Evolutionary conservation across 495 filamentous ascomycete genomes (phyloP).

Genomic region (Clavariopsis aquatica): DNA sequence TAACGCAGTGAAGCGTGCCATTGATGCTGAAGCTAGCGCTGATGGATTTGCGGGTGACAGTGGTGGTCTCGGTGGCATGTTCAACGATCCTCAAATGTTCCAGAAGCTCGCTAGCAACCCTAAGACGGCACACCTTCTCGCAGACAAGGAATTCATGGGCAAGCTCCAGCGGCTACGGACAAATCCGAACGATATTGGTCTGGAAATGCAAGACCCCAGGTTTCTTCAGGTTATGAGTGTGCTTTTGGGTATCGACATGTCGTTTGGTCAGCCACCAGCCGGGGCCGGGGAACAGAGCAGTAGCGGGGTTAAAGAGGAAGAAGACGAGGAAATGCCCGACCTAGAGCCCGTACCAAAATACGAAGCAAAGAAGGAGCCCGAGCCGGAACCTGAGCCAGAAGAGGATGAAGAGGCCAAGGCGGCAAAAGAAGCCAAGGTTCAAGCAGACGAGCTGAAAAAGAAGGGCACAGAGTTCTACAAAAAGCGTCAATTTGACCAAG

Average conservation of each 20-base stretch:
- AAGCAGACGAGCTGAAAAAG: slow-evolving; percentile 91
- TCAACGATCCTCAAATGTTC: slow-evolving; percentile 85
- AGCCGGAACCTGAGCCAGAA: slow-evolving; percentile 63
- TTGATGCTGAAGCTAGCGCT: slow-evolving; percentile 72
- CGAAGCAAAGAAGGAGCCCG: slow-evolving; percentile 56
- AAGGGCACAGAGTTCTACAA: slow-evolving; percentile 96
- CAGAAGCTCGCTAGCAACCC: slow-evolving; percentile 91
- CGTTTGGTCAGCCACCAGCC: slow-evolving; percentile 61
- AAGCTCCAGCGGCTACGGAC: slow-evolving; percentile 79
- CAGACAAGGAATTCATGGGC: slow-evolving; percentile 82
- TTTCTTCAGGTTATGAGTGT: slow-evolving; percentile 95
- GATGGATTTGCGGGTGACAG: slow-evolving; percentile 63
- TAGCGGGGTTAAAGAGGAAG: slow-evolving; percentile 58
- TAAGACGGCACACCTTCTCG: slow-evolving; percentile 84
- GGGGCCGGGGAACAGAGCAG: slow-evolving; percentile 50
- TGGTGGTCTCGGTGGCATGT: slow-evolving; percentile 82
- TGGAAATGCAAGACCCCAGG: slow-evolving; percentile 81
- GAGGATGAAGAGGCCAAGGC: slow-evolving; percentile 79
- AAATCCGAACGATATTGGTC: slow-evolving; percentile 77
- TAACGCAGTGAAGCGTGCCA: slow-evolving; percentile 80
- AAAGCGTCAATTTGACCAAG: slow-evolving; percentile 92
- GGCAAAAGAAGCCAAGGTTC: slow-evolving; percentile 86
- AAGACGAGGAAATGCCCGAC: slow-evolving; percentile 81
- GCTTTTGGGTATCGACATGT: slow-evolving; percentile 91
- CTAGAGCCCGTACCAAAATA: slow-evolving; percentile 53